Conservation (phyloP, 495 filamentous ascomycete genomes). For the Cercophora scortea region DNA sequence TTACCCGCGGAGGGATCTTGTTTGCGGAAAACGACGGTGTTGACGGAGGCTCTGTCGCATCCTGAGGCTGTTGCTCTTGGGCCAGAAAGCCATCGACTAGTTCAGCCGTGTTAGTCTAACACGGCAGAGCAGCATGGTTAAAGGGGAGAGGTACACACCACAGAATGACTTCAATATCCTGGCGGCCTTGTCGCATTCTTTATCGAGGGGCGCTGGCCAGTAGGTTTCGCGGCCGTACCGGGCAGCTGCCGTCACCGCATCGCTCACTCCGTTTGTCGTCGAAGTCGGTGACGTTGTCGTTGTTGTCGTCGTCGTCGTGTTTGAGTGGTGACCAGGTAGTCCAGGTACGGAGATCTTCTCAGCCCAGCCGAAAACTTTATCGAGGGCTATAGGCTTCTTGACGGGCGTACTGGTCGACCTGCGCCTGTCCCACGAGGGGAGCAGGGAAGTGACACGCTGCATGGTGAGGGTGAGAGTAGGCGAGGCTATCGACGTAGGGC, state of each 20-base stretch:
- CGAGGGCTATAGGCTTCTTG: slow-evolving; percentile 22
- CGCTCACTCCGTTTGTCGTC: slow-evolving; percentile 27
- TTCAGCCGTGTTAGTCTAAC: background rate
- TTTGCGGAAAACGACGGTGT: slow-evolving; percentile 51
- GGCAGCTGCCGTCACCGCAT: slow-evolving; percentile 46
- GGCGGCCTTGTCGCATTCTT: slow-evolving; percentile 80
- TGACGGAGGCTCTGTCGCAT: slow-evolving; percentile 21
- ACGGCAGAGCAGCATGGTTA: background rate
- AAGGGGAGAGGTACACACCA: slow-evolving; percentile 31
- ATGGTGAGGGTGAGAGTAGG: slow-evolving; percentile 22
- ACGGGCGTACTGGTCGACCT: slow-evolving; percentile 18
- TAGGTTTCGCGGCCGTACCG: slow-evolving; percentile 54
- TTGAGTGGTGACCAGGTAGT: too few species aligned
- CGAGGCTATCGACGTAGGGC: slow-evolving; percentile 5
- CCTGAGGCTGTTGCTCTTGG: slow-evolving; percentile 17
- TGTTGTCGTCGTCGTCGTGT: too few species aligned
- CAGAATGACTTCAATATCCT: slow-evolving; percentile 79
- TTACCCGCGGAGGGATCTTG: slow-evolving; percentile 76
- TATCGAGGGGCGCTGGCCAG: slow-evolving; percentile 74
- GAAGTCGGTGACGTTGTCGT: too few species aligned
- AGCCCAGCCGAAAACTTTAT: slow-evolving; percentile 40
- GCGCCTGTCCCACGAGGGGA: slow-evolving; percentile 42
- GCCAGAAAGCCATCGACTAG: slow-evolving; percentile 36
- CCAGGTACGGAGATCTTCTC: slow-evolving; percentile 31
- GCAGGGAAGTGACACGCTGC: slow-evolving; percentile 43